Base-by-base conservation (phyloP, 495 filamentous ascomycete genomes). In the Penicillium arizonense region DNA sequence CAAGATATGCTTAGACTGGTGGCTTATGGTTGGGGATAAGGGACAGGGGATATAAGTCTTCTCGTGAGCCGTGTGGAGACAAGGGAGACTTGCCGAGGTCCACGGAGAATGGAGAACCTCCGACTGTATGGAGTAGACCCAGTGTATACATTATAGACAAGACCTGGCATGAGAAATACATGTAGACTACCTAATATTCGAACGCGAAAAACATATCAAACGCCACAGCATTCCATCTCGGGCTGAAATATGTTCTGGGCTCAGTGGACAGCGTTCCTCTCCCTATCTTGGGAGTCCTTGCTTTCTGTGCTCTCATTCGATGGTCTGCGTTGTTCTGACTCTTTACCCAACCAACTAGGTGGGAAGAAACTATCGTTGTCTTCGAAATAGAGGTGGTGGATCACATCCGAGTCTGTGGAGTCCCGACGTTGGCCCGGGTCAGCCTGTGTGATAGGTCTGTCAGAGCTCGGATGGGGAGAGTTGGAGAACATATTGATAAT, bases 291-390 rank as follows among this genome's bases (percentile, higher is more conserved):
- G 14, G 47, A 34, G 6, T 16, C 38, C 21, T 47, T 16, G 33
- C 55, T 56, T 4, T 26, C n/a, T 9, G 44, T 34, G n/a, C 56
- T 56, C 35, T 59, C 50, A 21, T 54, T 55, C 39, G 59, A 58
- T 8, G 20, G 50, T 38, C 49, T 56, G 40, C 47, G 62, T 34
- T 24, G 20, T 1, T 35, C 26, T 16, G 6, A 26, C 2, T 67
- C 56, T 45, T 67, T 56, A 2, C 68, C 68, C 10, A 73, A 45
- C 63, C 63, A 66, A 35, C 33, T 59, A 8, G 71, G 71, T n/a
- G 71, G 68, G 30, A 76, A 76, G 52, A 76, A 76, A 42, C 65
- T 61, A 21, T 67, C 69, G 47, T 76, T 73, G 39, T 76, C 71
- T 43, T 76, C 71, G 23, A 69, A 74, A 43, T 72, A 67, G 12